Evolutionary conservation across 306 rosid species (phyloP).

Genomic region (Vicia sativa): DNA sequence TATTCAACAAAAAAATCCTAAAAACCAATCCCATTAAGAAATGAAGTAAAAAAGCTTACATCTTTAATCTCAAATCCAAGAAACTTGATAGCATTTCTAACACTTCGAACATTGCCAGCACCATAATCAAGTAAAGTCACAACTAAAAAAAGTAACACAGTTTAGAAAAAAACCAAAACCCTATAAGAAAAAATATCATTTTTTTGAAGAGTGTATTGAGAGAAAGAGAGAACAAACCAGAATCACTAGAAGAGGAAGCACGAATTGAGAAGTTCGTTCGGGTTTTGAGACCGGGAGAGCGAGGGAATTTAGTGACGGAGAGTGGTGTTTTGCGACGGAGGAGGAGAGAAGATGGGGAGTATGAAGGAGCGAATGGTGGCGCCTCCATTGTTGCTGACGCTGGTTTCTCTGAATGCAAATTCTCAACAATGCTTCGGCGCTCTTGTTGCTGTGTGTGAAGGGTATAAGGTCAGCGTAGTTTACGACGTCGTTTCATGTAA

Average conservation of each 20-base stretch:
- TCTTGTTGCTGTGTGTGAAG: too few species aligned
- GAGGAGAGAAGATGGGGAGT: slow-evolving; percentile 52
- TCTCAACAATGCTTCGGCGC: too few species aligned
- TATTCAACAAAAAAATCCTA: not conserved
- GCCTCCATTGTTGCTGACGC: slow-evolving; percentile 65
- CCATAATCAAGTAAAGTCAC: slow-evolving; percentile 95
- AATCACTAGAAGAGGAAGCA: slow-evolving; percentile 63
- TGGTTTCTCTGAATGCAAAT: not conserved
- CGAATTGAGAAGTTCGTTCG: slow-evolving; percentile 61
- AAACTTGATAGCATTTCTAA: slow-evolving; percentile 78
- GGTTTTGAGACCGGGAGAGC: slow-evolving; percentile 36
- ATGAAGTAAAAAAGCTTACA: slow-evolving; percentile 47
- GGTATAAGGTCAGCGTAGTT: too few species aligned
- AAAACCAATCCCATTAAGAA: not conserved
- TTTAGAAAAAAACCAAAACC: not conserved
- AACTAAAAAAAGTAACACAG: slow-evolving; percentile 40
- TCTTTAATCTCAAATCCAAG: slow-evolving; percentile 90
- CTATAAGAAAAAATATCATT: not conserved
- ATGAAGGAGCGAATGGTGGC: slow-evolving; percentile 49
- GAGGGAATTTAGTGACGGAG: slow-evolving; percentile 8
- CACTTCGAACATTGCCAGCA: slow-evolving; percentile 93
- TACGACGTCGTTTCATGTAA: too few species aligned
- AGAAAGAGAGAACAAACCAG: slow-evolving; percentile 55
- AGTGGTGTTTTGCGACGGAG: slow-evolving; percentile 44
- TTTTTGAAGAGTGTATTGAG: slow-evolving; percentile 1